These are phyloP conservation scores for Raphidocelis subcapitata DNA, from an alignment of 139 green algal species.

Conservation along the genomic window DNA sequence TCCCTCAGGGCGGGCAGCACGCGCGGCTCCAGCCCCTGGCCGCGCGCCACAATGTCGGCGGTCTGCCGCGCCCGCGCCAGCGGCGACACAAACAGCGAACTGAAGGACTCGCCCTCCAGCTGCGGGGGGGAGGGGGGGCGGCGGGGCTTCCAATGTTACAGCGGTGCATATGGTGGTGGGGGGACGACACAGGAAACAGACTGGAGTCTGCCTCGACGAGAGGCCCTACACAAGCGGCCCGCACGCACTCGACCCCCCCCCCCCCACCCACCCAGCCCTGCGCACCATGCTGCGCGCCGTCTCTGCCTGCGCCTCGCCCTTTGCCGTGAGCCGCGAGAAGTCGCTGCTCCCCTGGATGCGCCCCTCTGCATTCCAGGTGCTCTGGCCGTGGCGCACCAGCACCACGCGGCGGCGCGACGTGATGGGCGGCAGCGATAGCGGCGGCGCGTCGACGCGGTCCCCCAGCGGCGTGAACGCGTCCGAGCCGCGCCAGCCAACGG, in stretches of 20 bases:
- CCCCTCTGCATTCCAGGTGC: conserved; percentile 92
- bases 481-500: conserved; percentile 17
- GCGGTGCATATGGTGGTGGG: neutral
- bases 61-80: conserved; percentile 80
- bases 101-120: conserved; percentile 71
- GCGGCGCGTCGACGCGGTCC: conserved; percentile 63
- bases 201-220: too few relatives aligned
- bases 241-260: too few relatives aligned
- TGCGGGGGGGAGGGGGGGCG: conserved; percentile 48
- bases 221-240: too few relatives aligned
- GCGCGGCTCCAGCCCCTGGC: neutral
- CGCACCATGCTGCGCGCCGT: conserved; percentile 64
- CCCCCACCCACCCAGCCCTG: too few relatives aligned
- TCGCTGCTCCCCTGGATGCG: conserved; percentile 91
- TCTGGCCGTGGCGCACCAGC: conserved; percentile 93
- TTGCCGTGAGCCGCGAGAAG: conserved; percentile 81
- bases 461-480: conserved; percentile 64
- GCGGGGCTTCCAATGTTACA: too few relatives aligned
- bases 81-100: conserved; percentile 67
- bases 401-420: conserved; percentile 50
- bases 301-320: conserved; percentile 82
- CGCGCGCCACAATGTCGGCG: conserved; percentile 64
- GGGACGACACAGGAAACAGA: too few relatives aligned
- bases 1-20: conserved; percentile 77
- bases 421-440: conserved; percentile 62